phyloP scores from a whole-genome alignment of 805 yeast species.

The Myxozyma melibiosi region DNA sequence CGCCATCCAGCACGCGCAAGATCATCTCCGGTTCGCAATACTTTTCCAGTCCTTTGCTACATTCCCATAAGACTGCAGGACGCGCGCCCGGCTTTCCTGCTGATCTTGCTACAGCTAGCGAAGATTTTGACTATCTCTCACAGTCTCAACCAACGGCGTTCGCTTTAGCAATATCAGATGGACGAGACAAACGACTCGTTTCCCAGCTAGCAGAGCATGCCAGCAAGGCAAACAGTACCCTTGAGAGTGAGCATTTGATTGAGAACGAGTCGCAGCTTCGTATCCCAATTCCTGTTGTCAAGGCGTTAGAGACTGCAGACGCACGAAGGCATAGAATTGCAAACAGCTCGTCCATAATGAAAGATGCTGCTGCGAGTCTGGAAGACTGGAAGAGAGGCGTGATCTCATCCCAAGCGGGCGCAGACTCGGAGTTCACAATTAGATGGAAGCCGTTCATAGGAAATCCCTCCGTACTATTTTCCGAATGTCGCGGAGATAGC shows the following conservation, averaged over 20 bases:
- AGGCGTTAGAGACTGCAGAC: neutral
- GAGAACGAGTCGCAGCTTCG: conserved; percentile 8
- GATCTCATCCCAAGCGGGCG: neutral
- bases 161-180: neutral
- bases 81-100: neutral
- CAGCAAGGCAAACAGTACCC: neutral
- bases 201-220: conserved; percentile 2
- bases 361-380: neutral
- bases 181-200: neutral
- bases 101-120: neutral
- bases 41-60: conserved; percentile 15
- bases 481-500: neutral
- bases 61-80: neutral
- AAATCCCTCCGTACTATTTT: neutral
- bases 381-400: neutral
- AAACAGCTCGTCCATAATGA: neutral
- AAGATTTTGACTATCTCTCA: neutral
- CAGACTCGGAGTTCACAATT: neutral
- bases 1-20: neutral
- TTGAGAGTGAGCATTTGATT: conserved; percentile 9
- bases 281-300: conserved; percentile 4
- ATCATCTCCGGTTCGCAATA: neutral
- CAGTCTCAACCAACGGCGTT: conserved; percentile 9
- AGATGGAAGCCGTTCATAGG: conserved; percentile 14
- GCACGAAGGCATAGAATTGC: conserved; percentile 1